Evolutionary conservation across 1,284 basidiomycete species (phyloP).

Genomic region (Trametes pubescens): DNA sequence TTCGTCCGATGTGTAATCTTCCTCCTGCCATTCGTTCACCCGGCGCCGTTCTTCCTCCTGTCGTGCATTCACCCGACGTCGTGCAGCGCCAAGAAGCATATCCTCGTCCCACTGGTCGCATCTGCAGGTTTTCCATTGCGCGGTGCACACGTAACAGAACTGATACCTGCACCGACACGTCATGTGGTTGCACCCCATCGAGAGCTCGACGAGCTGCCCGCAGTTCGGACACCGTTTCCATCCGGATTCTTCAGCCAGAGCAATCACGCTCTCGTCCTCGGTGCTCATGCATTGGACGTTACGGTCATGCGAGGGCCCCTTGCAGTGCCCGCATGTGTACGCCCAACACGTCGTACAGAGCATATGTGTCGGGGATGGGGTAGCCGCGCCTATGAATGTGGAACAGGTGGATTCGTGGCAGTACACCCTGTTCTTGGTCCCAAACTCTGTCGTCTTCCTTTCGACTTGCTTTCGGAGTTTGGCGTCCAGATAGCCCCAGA

Average conservation of each 20-base stretch:
- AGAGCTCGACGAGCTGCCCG: slow-evolving; percentile 46
- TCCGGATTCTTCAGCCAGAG: slow-evolving; percentile 45
- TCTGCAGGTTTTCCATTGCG: slow-evolving; percentile 59
- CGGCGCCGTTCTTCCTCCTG: not conserved
- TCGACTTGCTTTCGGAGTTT: slow-evolving; percentile 39
- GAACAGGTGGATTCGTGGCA: slow-evolving; percentile 55
- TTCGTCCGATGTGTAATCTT: not conserved
- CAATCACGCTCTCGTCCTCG: slow-evolving; percentile 48
- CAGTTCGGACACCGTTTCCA: slow-evolving; percentile 55
- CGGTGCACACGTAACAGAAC: slow-evolving; percentile 58
- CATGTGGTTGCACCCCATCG: slow-evolving; percentile 50
- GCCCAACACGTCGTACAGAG: slow-evolving; percentile 49
- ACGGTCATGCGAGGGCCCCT: slow-evolving; percentile 46
- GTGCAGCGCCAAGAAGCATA: slow-evolving; percentile 44
- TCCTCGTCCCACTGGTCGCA: slow-evolving; percentile 65
- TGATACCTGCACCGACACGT: slow-evolving; percentile 47
- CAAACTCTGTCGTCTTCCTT: slow-evolving; percentile 46
- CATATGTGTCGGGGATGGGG: slow-evolving; percentile 24
- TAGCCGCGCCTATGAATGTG: slow-evolving; percentile 58
- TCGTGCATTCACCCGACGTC: slow-evolving; percentile 41
- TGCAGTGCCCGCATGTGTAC: slow-evolving; percentile 54
- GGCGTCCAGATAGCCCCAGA: slow-evolving; percentile 39
- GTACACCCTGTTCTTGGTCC: slow-evolving; percentile 49
- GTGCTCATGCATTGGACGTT: slow-evolving; percentile 34
- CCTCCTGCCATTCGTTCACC: not conserved